Evolutionary conservation across 169 alveolate species (phyloP).

Genomic region (Nephromyces sp.): DNA sequence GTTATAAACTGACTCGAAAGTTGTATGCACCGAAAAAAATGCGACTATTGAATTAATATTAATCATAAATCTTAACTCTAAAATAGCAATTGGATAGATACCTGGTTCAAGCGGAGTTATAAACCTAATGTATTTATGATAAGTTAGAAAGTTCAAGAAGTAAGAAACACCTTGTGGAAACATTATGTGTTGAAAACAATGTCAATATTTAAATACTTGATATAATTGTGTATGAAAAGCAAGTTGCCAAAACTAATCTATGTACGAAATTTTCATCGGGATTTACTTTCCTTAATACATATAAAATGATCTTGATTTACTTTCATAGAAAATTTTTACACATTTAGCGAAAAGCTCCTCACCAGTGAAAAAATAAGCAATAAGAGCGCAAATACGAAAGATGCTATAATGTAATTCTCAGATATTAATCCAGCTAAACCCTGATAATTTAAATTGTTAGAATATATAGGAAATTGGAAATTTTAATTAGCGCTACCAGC

Average conservation of each 20-base stretch:
- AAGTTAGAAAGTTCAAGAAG: not conserved
- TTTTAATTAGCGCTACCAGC: not conserved
- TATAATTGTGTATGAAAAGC: not conserved
- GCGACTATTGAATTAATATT: not conserved
- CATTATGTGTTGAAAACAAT: not conserved
- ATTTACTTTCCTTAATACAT: not conserved
- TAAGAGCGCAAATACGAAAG: no score
- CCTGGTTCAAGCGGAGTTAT: not conserved
- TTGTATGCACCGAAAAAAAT: not conserved
- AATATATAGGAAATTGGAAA: not conserved
- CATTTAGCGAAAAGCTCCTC: no score
- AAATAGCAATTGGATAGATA: not conserved
- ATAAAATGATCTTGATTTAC: not conserved
- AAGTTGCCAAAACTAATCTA: not conserved
- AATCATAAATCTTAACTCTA: not conserved
- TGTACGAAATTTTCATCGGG: not conserved
- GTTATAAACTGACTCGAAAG: not conserved
- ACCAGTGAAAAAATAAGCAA: no score
- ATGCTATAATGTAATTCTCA: no score
- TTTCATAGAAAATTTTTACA: no score
- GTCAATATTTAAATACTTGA: not conserved
- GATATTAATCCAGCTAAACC: not conserved
- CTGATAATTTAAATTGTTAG: not conserved
- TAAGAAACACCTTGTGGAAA: not conserved
- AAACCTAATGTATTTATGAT: not conserved